These are phyloP conservation scores for Aphanomyces stellatus DNA, from an alignment of 352 stramenopile species.

Conservation along the genomic window DNA sequence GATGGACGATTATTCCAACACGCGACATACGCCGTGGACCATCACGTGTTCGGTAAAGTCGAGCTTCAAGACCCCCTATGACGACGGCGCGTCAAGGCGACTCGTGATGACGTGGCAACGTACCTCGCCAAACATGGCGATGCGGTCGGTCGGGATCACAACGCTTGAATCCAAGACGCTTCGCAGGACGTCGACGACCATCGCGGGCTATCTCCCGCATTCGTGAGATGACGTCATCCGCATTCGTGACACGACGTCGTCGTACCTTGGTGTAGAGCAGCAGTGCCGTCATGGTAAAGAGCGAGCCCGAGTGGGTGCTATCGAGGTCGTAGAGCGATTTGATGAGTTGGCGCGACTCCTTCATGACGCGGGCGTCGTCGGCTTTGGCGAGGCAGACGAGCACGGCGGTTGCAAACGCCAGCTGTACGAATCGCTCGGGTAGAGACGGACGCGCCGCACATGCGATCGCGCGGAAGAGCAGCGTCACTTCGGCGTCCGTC, in stretches of 20 bases:
- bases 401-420: constrained; percentile 5
- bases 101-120: background rate
- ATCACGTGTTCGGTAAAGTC: constrained; percentile 15
- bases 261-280: constrained; percentile 19
- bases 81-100: background rate
- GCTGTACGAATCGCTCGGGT: background rate
- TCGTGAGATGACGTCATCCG: background rate
- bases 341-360: constrained; percentile 8
- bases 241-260: background rate
- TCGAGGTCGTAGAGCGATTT: constrained; percentile 1
- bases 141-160: background rate
- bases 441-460: background rate
- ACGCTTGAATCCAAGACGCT: background rate
- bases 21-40: constrained; percentile 6
- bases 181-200: constrained; percentile 15
- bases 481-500: background rate
- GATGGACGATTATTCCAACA: background rate
- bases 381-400: background rate
- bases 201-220: constrained; percentile 4
- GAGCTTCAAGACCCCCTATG: constrained; percentile 14
- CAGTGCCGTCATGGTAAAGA: constrained; percentile 11
- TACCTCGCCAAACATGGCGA: constrained; percentile 16
- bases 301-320: background rate
- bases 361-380: background rate
- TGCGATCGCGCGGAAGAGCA: background rate